phyloP scores from a whole-genome alignment of 805 yeast genomes.

The Priceomyces castillae region DNA sequence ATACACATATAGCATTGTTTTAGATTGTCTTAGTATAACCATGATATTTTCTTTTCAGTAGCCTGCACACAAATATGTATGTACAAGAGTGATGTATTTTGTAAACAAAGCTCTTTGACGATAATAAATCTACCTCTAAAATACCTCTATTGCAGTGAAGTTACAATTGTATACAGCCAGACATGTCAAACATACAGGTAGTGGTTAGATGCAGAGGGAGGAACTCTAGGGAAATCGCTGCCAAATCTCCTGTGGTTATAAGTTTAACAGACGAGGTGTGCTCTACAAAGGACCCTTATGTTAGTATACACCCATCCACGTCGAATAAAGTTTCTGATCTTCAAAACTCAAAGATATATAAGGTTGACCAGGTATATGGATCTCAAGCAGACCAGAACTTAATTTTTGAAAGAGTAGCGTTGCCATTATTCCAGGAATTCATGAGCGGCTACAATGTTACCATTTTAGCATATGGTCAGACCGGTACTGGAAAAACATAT shows the following conservation, averaged over 20 bases:
- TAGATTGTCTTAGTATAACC: too few species aligned
- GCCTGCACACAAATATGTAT: neutral
- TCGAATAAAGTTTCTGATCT: slow-evolving; percentile 29
- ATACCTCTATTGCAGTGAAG: neutral
- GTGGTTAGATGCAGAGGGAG: slow-evolving; percentile 56
- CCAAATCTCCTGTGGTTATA: slow-evolving; percentile 48
- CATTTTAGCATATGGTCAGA: slow-evolving; percentile 76
- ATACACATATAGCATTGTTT: neutral
- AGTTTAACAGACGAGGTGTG: slow-evolving; percentile 40
- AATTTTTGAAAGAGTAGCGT: slow-evolving; percentile 66
- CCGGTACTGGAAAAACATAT: slow-evolving; percentile 86
- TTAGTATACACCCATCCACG: slow-evolving; percentile 13
- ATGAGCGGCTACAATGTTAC: slow-evolving; percentile 65
- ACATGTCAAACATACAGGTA: slow-evolving; percentile 46
- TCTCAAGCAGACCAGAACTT: slow-evolving; percentile 72
- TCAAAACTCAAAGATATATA: slow-evolving; percentile 49
- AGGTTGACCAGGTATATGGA: slow-evolving; percentile 80
- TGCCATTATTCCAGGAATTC: slow-evolving; percentile 70
- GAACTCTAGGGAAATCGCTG: slow-evolving; percentile 39
- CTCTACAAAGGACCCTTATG: slow-evolving; percentile 22
- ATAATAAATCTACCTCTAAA: neutral
- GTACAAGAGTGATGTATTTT: slow-evolving; percentile 1
- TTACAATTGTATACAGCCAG: too few species aligned
- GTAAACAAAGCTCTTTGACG: slow-evolving; percentile 6
- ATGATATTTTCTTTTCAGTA: too few species aligned